Conservation (phyloP, 441 rosid genomes). For the Eutrema salsugineum region DNA sequence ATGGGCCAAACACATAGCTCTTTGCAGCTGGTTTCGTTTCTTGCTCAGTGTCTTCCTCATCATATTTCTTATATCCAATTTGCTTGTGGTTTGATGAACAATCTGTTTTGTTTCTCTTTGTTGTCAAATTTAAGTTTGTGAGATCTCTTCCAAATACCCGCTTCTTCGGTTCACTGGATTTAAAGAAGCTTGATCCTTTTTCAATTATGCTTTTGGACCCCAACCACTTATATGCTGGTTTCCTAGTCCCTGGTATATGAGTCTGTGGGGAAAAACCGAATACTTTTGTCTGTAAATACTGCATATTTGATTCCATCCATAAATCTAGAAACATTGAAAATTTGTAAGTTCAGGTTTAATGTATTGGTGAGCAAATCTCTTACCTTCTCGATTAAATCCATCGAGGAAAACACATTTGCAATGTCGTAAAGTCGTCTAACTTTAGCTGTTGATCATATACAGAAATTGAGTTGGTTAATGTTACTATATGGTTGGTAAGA, state of each 20-base stretch:
- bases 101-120: conserved; percentile 49
- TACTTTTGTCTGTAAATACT: too few relatives aligned
- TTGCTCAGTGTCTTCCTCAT: conserved; percentile 18
- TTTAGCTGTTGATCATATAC: conserved; percentile 55
- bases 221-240: conserved; percentile 89
- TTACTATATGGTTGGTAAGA: neutral
- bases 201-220: conserved; percentile 43
- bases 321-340: neutral
- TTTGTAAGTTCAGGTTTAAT: neutral
- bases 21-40: conserved; percentile 10
- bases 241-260: conserved; percentile 59
- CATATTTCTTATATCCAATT: conserved; percentile 9
- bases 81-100: conserved; percentile 26
- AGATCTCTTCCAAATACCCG: conserved; percentile 77
- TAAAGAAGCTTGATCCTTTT: conserved; percentile 19
- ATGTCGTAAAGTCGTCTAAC: conserved; percentile 92
- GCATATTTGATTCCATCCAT: too few relatives aligned
- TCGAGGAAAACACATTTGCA: conserved; percentile 82
- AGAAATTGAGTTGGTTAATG: conserved; percentile 4
- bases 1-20: conserved; percentile 27
- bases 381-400: conserved; percentile 94
- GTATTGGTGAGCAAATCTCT: neutral
- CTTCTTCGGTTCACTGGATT: conserved; percentile 42
- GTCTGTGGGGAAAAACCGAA: conserved; percentile 57
- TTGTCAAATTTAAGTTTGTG: conserved; percentile 59